phyloP scores from a whole-genome alignment of 2,329 filamentous ascomycete genomes.

The Didymella pinodella region DNA sequence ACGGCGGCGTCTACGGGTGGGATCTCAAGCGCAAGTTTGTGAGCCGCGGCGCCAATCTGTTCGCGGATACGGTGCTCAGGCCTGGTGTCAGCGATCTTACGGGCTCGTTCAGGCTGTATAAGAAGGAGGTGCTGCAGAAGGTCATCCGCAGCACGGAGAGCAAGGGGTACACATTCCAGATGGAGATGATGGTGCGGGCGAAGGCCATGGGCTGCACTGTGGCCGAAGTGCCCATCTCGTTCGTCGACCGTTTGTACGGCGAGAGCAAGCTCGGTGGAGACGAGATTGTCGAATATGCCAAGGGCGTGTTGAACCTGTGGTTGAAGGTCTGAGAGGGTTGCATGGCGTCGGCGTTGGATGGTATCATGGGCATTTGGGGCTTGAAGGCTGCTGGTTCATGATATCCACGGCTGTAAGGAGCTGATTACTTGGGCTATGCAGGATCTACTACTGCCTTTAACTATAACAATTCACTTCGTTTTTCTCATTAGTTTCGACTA shows the following conservation, averaged over 20 bases:
- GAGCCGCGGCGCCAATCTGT: slow-evolving; percentile 87
- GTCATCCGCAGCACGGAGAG: slow-evolving; percentile 91
- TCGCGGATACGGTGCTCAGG: slow-evolving; percentile 91
- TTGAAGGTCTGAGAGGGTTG: slow-evolving; percentile 54
- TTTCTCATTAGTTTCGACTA: slow-evolving; percentile 5
- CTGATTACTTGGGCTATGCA: slow-evolving; percentile 11
- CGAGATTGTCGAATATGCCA: slow-evolving; percentile 96
- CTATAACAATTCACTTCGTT: slow-evolving; percentile 24
- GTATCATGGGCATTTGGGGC: slow-evolving; percentile 16
- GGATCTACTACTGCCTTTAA: slow-evolving; percentile 23
- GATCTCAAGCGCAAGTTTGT: slow-evolving; percentile 83
- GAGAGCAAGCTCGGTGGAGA: slow-evolving; percentile 93
- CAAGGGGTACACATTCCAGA: slow-evolving; percentile 99
- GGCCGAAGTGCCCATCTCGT: slow-evolving; percentile 93
- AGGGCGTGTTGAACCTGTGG: slow-evolving; percentile 63
- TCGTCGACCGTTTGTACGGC: slow-evolving; percentile 90
- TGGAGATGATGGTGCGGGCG: slow-evolving; percentile 98
- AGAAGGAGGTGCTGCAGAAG: slow-evolving; percentile 86
- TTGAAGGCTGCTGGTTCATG: slow-evolving; percentile 17
- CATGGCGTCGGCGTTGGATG: slow-evolving; percentile 43
- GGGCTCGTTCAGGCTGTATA: slow-evolving; percentile 93
- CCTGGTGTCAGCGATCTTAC: slow-evolving; percentile 96
- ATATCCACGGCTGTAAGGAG: slow-evolving; percentile 22
- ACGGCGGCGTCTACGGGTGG: slow-evolving; percentile 91
- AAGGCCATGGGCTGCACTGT: slow-evolving; percentile 96